phyloP scores from a whole-genome alignment of 495 filamentous ascomycete genomes.

The Neurospora sp. region DNA sequence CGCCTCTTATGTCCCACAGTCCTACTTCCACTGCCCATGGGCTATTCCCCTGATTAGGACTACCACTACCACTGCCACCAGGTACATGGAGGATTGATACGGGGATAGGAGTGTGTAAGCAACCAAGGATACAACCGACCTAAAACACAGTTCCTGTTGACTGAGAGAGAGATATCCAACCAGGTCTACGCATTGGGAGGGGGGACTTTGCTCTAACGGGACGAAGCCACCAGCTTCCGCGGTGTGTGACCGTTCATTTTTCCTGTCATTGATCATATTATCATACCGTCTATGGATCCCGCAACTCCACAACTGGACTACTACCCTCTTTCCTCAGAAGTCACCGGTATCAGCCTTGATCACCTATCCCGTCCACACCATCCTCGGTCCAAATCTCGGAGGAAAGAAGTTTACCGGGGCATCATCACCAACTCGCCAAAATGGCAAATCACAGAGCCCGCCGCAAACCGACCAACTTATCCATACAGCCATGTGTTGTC shows the following conservation, averaged over 20 bases:
- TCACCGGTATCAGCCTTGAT: neutral
- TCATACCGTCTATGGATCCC: neutral
- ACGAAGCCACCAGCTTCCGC: neutral
- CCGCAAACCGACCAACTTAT: neutral
- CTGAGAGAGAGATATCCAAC: no score
- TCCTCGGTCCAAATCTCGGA: neutral
- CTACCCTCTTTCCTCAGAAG: neutral
- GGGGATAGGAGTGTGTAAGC: neutral
- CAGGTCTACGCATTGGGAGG: neutral
- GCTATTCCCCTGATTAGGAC: neutral
- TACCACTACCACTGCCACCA: neutral
- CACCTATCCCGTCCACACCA: neutral
- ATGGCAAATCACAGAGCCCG: neutral
- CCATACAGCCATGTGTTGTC: neutral
- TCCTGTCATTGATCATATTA: neutral
- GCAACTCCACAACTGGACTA: neutral
- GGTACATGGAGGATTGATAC: neutral
- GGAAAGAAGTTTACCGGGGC: neutral
- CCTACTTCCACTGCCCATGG: neutral
- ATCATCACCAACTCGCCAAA: neutral
- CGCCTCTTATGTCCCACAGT: neutral
- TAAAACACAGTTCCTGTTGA: no score
- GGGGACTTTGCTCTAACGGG: neutral
- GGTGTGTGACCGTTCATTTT: neutral
- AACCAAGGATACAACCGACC: neutral